Base-by-base conservation (phyloP, 164 flowering plant genomes). In the Amborella trichopoda region DNA sequence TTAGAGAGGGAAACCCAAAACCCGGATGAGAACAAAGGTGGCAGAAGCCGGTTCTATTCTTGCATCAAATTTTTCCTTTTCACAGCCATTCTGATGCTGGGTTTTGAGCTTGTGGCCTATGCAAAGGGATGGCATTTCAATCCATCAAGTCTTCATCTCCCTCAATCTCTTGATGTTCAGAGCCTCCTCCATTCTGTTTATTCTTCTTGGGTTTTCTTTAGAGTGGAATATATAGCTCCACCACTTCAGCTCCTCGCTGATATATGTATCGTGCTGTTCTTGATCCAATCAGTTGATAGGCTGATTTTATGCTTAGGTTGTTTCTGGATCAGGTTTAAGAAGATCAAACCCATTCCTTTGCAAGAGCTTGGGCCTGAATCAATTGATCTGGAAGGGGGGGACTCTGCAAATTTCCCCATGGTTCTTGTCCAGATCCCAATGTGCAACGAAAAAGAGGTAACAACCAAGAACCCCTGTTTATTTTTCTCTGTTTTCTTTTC, bases 371-470 rank as follows among this genome's bases (percentile, higher is more conserved):
- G 41, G 3, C 6, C 41, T 2, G 32, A 56, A 4, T 95, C 82
- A 71, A 65, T 74, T 28, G 96, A 91, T 53, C 69, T 81, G 23
- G 79, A 77, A 6, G 78, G 70, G 17, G 76, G 57, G 10, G 46
- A 44, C 38, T 69, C 59, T 2, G 56, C 50, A 21, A 69, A 55
- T 36, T 78, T 64, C 64, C 98, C 98, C 2, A 90, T 83, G 95
- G 94, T 90, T 41, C 81, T 90, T 45, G 85, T 90, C 48, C 96
- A 90, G 82, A 90, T 90, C 68, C 98, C 98, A 36, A 90, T 90
- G 98, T 90, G 98, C 73, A 91, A 91, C 50, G 98, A 91, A 55
- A 81, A 72, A 54, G 96, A 91, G 94, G 98, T 90, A 73, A 39
- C 43, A 39, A 39, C 9, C 36, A 11, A 32, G 11, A 32, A 39